These are phyloP conservation scores for Panicum virgatum DNA, from an alignment of 202 grass and related monocot genomes.

Conservation along the genomic window DNA sequence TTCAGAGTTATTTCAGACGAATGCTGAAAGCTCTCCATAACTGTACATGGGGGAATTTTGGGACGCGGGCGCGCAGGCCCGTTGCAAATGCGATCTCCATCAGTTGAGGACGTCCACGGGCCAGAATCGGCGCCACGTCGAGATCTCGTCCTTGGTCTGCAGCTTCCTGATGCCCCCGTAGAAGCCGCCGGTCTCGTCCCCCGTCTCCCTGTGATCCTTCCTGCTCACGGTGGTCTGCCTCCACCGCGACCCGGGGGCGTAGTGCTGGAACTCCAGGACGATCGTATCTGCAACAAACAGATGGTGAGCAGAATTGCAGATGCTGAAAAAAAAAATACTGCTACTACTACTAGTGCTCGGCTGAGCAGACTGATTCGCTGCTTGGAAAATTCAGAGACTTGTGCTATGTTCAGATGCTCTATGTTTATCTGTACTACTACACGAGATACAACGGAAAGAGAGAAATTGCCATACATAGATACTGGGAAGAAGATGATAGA, in stretches of 20 bases:
- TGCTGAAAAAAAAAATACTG: neutral
- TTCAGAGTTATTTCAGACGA: neutral
- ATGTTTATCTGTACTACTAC: too few species aligned
- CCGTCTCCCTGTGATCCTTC: constrained; percentile 79
- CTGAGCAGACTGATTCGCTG: neutral
- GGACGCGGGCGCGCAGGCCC: neutral
- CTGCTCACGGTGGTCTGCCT: constrained; percentile 60
- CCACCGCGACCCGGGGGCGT: constrained; percentile 64
- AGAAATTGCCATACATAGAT: neutral
- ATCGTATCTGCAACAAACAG: constrained; percentile 51
- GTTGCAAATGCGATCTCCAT: constrained; percentile 24
- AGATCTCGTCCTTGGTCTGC: constrained; percentile 63
- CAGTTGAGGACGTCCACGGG: constrained; percentile 60
- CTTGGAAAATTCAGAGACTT: neutral
- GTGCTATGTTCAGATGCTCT: neutral
- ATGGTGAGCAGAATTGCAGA: neutral
- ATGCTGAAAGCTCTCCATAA: constrained; percentile 17
- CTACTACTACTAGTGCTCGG: too few species aligned
- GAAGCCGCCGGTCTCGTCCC: constrained; percentile 71
- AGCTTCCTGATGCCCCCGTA: constrained; percentile 86
- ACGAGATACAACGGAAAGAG: neutral
- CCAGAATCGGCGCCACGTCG: constrained; percentile 74
- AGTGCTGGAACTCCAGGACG: constrained; percentile 86
- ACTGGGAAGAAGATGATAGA: neutral
- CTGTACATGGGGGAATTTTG: neutral